Base-by-base conservation (phyloP, 768 basidiomycete species). In the Galerina marginata region DNA sequence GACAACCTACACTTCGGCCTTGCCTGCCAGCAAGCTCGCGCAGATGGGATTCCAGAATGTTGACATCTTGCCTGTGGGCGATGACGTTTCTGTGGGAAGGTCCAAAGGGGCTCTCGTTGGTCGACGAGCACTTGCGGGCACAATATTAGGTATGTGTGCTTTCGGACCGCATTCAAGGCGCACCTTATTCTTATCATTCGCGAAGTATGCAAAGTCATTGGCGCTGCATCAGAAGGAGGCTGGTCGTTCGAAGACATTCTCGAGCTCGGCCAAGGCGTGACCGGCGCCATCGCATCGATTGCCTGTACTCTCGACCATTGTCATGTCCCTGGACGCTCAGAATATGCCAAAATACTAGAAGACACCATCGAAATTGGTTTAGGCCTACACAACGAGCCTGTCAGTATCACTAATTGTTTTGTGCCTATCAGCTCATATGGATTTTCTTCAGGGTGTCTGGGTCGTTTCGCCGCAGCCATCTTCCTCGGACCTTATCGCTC, bases 351-450 rank as follows among this genome's bases (percentile, higher is more conserved):
- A 16, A 42, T 54, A 20, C 53, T 39, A 11, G n/a, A 42, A 43
- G 23, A 54, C 39, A 54, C 53, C 10, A 6, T 54, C 20, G 39
- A 42, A 54, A 54, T 54, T 26, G 38, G 53, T 23, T 37, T 54
- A 20, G 53, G 53, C 39, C 40, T 54, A 14, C 53, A 54, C 39
- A 54, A 54, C 53, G 53, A 54, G 20, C 53, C 53, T 20, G 53
- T 54, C n/a, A 54, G 53, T 39, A 33, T 36, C 4, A 16, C 37
- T 16, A 15, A 29, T 9, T 25, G 11, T 16, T 12, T 6, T 38
- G 29, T 54, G 4, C 29, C 15, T 36, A 38, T 38, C 20, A 20
- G 14, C 16, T 42, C 53, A 43, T 20, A 40, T 25, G 5, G 11
- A 16, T 37, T 26, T 4, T 16, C 4, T 40, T 16, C 40, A 54